Conservation (phyloP, 768 basidiomycete genomes). For the Agaricus bisporus region DNA sequence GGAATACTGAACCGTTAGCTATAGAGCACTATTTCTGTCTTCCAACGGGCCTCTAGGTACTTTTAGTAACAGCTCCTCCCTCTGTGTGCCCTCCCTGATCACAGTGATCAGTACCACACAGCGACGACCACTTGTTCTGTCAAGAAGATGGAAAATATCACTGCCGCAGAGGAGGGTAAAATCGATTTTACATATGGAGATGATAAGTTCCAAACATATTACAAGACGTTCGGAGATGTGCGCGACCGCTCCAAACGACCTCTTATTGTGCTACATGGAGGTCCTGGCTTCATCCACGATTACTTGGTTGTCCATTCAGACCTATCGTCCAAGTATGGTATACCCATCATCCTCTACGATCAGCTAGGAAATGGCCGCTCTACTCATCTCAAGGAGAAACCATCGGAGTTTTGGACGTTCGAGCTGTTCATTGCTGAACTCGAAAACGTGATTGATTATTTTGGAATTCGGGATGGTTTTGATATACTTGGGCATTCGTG, state of each 20-base stretch:
- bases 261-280: constrained; percentile 43
- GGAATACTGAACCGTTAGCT: no score
- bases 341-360: constrained; percentile 49
- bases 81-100: no score
- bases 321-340: constrained; percentile 24
- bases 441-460: constrained; percentile 35
- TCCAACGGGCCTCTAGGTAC: no score
- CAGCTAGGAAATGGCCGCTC: constrained; percentile 50
- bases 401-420: constrained; percentile 41
- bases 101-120: no score
- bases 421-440: constrained; percentile 52
- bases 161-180: constrained; percentile 12
- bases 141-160: neutral
- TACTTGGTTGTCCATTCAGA: constrained; percentile 38
- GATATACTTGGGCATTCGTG: constrained; percentile 51
- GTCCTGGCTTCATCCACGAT: constrained; percentile 40
- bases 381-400: constrained; percentile 42
- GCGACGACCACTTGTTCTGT: no score
- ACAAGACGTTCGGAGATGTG: constrained; percentile 36
- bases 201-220: constrained; percentile 33
- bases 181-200: constrained; percentile 14
- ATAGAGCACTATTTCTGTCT: no score
- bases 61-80: no score
- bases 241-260: constrained; percentile 21
- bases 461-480: constrained; percentile 35